Conservation (phyloP, 179 eudicot species). For the Drosera spatulata region DNA sequence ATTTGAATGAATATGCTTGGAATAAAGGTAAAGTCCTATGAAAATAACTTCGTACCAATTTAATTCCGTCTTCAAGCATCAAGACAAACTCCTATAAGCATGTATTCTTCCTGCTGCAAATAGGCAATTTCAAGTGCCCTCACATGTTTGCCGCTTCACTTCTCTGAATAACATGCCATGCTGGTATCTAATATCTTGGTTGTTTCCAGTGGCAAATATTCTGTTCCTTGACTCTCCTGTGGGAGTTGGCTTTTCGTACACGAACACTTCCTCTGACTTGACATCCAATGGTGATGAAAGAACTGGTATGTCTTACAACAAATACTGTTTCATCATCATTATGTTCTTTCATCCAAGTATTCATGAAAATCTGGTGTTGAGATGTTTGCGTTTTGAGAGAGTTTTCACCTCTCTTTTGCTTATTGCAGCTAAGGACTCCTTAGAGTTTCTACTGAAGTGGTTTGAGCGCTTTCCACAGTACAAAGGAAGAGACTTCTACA, state of each 20-base stretch:
- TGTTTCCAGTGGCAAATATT: constrained; percentile 73
- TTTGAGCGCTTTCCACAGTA: constrained; percentile 87
- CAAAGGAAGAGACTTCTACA: constrained; percentile 74
- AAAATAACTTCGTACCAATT: too few species aligned
- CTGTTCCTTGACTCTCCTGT: constrained; percentile 86
- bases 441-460: constrained; percentile 59
- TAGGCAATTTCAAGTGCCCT: too few species aligned
- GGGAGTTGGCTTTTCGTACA: constrained; percentile 93
- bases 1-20: constrained; percentile 78
- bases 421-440: constrained; percentile 63
- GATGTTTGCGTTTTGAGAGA: too few species aligned
- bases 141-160: too few species aligned
- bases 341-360: too few species aligned
- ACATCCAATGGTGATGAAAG: constrained; percentile 72
- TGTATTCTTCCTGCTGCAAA: too few species aligned
- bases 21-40: constrained; percentile 94
- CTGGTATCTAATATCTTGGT: constrained; percentile 9
- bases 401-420: constrained; percentile 4
- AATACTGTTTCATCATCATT: too few species aligned
- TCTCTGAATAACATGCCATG: too few species aligned
- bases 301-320: constrained; percentile 49
- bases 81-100: too few species aligned
- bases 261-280: constrained; percentile 76
- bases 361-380: too few species aligned
- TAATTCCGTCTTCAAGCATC: too few species aligned